These are phyloP conservation scores for Astrothelium macrocarpum DNA, from an alignment of 495 filamentous ascomycete genomes.

Conservation along the genomic window DNA sequence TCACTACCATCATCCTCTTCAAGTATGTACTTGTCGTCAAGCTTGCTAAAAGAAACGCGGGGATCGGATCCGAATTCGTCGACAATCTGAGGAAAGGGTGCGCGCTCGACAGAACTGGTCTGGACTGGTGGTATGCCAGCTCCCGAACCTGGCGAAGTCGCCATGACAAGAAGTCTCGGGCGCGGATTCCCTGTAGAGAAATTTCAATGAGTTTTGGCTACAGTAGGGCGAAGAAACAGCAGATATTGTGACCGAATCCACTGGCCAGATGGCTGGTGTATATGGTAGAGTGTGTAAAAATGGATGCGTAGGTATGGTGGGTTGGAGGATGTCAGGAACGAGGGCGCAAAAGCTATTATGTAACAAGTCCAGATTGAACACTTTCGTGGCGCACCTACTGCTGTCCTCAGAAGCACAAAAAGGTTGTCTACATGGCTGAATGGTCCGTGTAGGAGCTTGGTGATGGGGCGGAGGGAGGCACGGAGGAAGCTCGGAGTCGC, in stretches of 20 bases:
- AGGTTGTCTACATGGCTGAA: no score
- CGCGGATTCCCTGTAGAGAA: not conserved
- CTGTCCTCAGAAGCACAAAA: no score
- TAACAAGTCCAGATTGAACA: no score
- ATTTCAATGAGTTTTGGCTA: not conserved
- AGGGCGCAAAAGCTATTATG: no score
- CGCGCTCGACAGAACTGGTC: not conserved
- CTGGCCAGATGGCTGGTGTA: no score
- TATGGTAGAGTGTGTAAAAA: no score
- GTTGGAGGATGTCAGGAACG: no score
- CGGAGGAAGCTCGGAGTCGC: not conserved
- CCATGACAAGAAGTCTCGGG: not conserved
- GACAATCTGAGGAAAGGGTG: slow-evolving; percentile 17
- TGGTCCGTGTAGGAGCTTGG: no score
- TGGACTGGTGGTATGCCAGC: not conserved
- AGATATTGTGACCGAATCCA: no score
- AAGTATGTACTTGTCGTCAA: slow-evolving; percentile 70
- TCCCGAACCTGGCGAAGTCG: not conserved
- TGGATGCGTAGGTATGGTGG: no score
- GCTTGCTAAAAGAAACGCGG: slow-evolving; percentile 75
- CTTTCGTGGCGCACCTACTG: no score
- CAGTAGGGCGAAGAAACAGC: not conserved
- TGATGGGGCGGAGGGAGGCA: no score
- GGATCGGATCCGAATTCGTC: slow-evolving; percentile 72
- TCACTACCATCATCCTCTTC: slow-evolving; percentile 80